These are phyloP conservation scores for Pisolithus tinctorius DNA, from an alignment of 768 basidiomycete species.

Conservation along the genomic window DNA sequence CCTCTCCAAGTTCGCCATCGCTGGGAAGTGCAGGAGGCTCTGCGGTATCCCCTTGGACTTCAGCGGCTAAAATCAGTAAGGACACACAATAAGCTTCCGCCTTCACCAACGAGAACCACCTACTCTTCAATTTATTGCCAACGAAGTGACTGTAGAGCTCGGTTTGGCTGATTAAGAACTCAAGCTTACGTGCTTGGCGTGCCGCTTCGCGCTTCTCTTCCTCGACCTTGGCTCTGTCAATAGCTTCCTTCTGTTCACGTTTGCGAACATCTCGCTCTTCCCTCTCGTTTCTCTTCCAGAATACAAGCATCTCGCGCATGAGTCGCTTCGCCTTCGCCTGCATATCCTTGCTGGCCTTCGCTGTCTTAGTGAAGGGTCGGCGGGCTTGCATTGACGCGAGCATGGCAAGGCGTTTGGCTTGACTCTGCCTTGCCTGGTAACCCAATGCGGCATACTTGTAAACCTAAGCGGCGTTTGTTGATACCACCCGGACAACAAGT, in stretches of 20 bases:
- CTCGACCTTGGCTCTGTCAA: slow-evolving; percentile 79
- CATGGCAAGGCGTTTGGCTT: slow-evolving; percentile 70
- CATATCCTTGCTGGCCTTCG: slow-evolving; percentile 74
- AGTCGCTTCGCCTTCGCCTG: slow-evolving; percentile 82
- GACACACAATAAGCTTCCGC: slow-evolving; percentile 11
- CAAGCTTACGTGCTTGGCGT: slow-evolving; percentile 90
- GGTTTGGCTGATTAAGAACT: slow-evolving; percentile 97
- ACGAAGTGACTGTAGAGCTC: slow-evolving; percentile 99
- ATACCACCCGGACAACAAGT: not conserved
- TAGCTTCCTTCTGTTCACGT: slow-evolving; percentile 91
- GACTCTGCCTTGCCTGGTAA: slow-evolving; percentile 58
- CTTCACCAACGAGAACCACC: slow-evolving; percentile 20
- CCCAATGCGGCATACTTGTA: slow-evolving; percentile 71
- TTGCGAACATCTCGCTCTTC: slow-evolving; percentile 90
- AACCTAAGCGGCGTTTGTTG: slow-evolving; percentile 41
- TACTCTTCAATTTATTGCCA: slow-evolving; percentile 91
- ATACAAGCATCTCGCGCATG: slow-evolving; percentile 94
- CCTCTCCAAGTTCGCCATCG: slow-evolving; percentile 53
- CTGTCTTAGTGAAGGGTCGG: slow-evolving; percentile 63
- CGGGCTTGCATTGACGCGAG: slow-evolving; percentile 73
- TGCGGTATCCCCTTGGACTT: slow-evolving; percentile 58
- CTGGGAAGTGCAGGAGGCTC: slow-evolving; percentile 40
- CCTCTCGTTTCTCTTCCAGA: slow-evolving; percentile 98
- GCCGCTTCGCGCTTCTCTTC: slow-evolving; percentile 93
- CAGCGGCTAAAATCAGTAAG: slow-evolving; percentile 47